A percentile compares a stretch with the other conserved stretches of the same genome.
Evolutionary conservation across 208 protist species (phyloP).

Genomic region (Vickermania ingenoplastis): DNA sequence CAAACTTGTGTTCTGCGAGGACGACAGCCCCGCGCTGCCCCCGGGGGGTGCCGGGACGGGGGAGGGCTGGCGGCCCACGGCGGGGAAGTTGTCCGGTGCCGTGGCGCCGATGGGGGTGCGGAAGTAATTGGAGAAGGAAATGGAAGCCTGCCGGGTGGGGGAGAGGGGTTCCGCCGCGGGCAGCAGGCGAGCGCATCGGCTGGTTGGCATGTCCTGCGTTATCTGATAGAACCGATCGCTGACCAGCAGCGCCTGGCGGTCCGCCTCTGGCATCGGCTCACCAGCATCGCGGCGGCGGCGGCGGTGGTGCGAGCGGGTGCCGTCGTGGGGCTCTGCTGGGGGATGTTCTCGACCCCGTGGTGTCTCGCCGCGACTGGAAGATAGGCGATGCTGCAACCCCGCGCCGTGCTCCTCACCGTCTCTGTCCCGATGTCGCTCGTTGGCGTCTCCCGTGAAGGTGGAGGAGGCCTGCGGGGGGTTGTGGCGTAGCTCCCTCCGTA

Average conservation of each 20-base stretch:
- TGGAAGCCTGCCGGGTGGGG: not conserved
- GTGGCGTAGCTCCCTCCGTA: not conserved
- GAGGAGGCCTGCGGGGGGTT: too few relatives aligned
- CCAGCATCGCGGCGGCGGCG: too few relatives aligned
- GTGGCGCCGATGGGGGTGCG: too few relatives aligned
- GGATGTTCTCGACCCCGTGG: not conserved
- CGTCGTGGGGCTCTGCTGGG: not conserved
- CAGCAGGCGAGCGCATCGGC: not conserved
- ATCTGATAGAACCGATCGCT: not conserved
- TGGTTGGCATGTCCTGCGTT: not conserved
- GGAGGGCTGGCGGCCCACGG: too few relatives aligned
- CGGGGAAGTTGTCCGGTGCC: too few relatives aligned
- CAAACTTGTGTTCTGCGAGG: too few relatives aligned
- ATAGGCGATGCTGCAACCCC: not conserved
- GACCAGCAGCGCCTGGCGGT: not conserved
- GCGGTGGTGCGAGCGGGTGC: not conserved
- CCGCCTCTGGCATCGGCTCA: not conserved
- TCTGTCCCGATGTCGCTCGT: not conserved
- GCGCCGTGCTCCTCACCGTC: not conserved
- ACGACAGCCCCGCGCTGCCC: too few relatives aligned
- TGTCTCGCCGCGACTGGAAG: not conserved
- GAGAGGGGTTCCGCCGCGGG: not conserved
- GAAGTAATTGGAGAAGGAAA: not conserved
- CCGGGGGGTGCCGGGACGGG: too few relatives aligned
- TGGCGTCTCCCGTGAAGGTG: not conserved